Evolutionary conservation across 495 filamentous ascomycete genomes (phyloP), one percentile per base, ranked within the genome.

Genomic region (Talaromyces wortmannii): DNA sequence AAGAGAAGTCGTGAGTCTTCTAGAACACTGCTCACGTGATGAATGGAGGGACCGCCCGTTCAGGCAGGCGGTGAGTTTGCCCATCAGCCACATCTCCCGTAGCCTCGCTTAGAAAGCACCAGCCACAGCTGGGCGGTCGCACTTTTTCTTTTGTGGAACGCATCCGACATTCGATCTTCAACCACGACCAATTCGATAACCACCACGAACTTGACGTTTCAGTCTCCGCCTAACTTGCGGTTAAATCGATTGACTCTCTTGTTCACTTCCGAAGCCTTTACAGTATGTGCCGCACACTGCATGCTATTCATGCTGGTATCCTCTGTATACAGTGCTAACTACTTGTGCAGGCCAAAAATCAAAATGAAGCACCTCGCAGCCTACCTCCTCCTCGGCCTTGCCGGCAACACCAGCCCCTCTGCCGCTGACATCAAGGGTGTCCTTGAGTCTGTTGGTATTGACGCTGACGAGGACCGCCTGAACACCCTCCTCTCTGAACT

Each of bases 281-380:
- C 45, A 48, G 33, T 50, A 53, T 32, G 52, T 57, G 16, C 42
- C 18, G 40, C 53, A 13, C 2, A 23, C 23, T 23, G 23, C 23
- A 23, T 23, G 23, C 4, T 23, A 23, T 23, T 23, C 23, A 23
- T 23, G 23, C 17, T 29, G 17, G 11, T 16, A 33, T 33, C 13
- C 5, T 44, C 3, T 42, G 43, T 15, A 45, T 46, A 45, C 43
- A 5, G 29, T 31, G 17, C 31, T 11, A 10, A 23, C 23, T 23
- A 4, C 23, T 23, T 7, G 3, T 31, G 32, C 30, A 53, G 52
- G 49, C 42, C 45, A 17, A 31, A 36, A 73, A 67, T 76, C 78
- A 92, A 86, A 90, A 98, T 98, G 94, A 98, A 97, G 92, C 86
- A 97, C 79, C 88, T 98, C 79, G 95, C 94, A 71, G 92, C 94